Base-by-base conservation (phyloP, 2,329 filamentous ascomycete species). In the Cladosporium sp. region DNA sequence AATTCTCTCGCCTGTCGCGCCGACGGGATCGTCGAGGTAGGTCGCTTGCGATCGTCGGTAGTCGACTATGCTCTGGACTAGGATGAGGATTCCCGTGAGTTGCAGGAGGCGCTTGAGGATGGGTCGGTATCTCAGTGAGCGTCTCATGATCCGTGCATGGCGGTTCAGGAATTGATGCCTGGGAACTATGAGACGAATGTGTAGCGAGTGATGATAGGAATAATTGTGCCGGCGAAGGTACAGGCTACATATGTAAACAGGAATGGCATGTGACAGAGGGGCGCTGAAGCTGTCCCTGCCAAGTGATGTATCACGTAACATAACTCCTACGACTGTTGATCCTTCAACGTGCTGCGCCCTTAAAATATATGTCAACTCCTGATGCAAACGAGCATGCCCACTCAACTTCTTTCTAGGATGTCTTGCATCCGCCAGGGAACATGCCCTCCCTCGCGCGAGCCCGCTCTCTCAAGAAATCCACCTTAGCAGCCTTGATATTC, bases 1-100 rank as follows among this genome's bases (percentile, higher is more conserved):
- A 54, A 88, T 76, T 38, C 40, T 57, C 16, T 48, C 30, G 15
- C 18, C 36, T 19, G 18, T 19, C 13, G 25, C 16, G 3, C 13
- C 5, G 27, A 22, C 27, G 3, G 27, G 12, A 12, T 35, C 25
- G 12, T 16, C 12, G 8, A 33, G 8, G 15, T 25, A 40, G 9
- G 35, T 20, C 8, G 35, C 43, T 47, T 22, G 35, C 15, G 45
- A 32, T 7, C 36, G 45, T 3, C 45, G 45, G 25, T 40, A 40
- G 45, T 48, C 45, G 36, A 48, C 27, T 39, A 48, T 48, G 19
- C 36, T 48, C 16, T 48, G 45, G 7, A 40, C 45, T 13, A 48
- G 15, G 27, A 48, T 33, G 27, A 48, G 45, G 6, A 48, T 32
- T 12, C 45, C 45, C 4, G 18, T 13, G 35, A 48, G 16, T 18